A percentile compares a stretch with the other conserved stretches of the same genome.
Evolutionary conservation across 495 filamentous ascomycete genomes (phyloP).

Genomic region (Cairneyella variabilis): DNA sequence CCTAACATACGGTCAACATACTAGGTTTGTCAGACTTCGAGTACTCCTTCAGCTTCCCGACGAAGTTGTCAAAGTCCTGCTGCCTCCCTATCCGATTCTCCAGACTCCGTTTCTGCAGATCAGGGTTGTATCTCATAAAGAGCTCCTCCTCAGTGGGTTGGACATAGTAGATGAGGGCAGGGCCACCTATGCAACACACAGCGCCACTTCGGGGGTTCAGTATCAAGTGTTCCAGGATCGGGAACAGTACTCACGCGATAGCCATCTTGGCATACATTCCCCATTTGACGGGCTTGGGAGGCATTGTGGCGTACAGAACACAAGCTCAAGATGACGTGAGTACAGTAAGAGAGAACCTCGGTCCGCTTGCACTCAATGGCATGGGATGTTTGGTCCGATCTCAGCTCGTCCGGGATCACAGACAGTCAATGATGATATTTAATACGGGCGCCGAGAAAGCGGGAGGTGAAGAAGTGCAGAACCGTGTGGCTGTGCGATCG

Average conservation of each 20-base stretch:
- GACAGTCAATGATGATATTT: slow-evolving; percentile 8
- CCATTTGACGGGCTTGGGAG: slow-evolving; percentile 28
- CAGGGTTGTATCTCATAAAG: slow-evolving; percentile 87
- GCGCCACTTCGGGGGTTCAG: slow-evolving; percentile 49
- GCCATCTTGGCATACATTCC: slow-evolving; percentile 39
- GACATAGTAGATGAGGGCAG: slow-evolving; percentile 75
- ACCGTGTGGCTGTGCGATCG: slow-evolving; percentile 1
- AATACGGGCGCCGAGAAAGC: slow-evolving; percentile 1
- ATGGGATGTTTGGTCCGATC: slow-evolving; percentile 3
- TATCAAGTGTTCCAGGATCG: slow-evolving; percentile 5
- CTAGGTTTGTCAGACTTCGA: slow-evolving; percentile 85
- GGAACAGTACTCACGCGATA: slow-evolving; percentile 30
- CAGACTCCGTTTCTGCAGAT: slow-evolving; percentile 77
- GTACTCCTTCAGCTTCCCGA: slow-evolving; percentile 77
- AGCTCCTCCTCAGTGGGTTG: slow-evolving; percentile 88
- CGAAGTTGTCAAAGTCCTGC: slow-evolving; percentile 86
- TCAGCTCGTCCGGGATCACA: slow-evolving; percentile 2
- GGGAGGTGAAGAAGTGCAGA: neutral
- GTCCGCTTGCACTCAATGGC: neutral
- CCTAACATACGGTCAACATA: slow-evolving; percentile 10
- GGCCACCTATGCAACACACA: slow-evolving; percentile 73
- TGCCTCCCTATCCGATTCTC: slow-evolving; percentile 68
- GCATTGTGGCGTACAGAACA: slow-evolving; percentile 17
- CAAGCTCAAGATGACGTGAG: slow-evolving; percentile 6
- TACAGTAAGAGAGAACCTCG: neutral